These are phyloP conservation scores for Gnomoniopsis smithogilvyi DNA, from an alignment of 2,329 filamentous ascomycete genomes.

Conservation along the genomic window DNA sequence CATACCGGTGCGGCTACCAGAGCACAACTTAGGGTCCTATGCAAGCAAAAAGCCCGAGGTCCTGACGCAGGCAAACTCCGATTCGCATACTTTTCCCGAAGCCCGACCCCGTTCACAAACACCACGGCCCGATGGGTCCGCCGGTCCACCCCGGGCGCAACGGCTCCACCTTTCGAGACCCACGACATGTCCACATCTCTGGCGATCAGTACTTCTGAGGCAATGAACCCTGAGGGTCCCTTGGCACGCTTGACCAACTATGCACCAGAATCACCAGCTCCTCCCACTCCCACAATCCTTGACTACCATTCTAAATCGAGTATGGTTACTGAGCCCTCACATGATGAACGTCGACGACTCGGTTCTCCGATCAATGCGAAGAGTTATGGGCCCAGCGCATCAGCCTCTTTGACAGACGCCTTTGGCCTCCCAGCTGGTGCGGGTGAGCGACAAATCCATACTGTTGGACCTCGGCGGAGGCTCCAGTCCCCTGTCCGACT, in stretches of 20 bases:
- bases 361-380: constrained; percentile 55
- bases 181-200: constrained; percentile 63
- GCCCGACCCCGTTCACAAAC: constrained; percentile 54
- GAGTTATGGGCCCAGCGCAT: constrained; percentile 62
- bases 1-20: constrained; percentile 62
- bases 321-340: constrained; percentile 26
- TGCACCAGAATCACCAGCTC: constrained; percentile 24
- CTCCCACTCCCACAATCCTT: constrained; percentile 21
- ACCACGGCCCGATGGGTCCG: constrained; percentile 48
- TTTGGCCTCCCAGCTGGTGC: constrained; percentile 32
- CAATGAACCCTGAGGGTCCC: constrained; percentile 61
- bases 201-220: constrained; percentile 59
- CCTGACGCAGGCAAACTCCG: constrained; percentile 35
- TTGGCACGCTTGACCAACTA: constrained; percentile 57
- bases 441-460: constrained; percentile 42
- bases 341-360: constrained; percentile 36
- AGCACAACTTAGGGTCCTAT: constrained; percentile 60
- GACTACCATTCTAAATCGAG: neutral
- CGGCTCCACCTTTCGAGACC: constrained; percentile 51
- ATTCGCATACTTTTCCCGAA: constrained; percentile 46
- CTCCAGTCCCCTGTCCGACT: constrained; percentile 54
- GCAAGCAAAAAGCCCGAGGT: constrained; percentile 49
- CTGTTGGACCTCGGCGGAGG: constrained; percentile 45
- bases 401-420: constrained; percentile 41
- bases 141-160: constrained; percentile 43